phyloP scores from a whole-genome alignment of 371 early-diverging fungal genomes.

The Actinomortierella ambigua region DNA sequence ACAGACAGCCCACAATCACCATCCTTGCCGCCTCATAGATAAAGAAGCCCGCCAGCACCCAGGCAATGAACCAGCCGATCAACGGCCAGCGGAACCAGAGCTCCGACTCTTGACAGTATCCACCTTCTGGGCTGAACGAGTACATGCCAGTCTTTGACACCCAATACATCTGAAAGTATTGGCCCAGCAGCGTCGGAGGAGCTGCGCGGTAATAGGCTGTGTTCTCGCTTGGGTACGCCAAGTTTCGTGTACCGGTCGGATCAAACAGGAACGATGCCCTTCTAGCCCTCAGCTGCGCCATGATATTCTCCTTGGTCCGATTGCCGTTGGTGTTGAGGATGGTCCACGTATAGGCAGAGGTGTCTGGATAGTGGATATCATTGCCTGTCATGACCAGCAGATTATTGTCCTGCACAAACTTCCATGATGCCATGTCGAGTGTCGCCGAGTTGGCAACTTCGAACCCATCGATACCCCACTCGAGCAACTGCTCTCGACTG shows the following conservation, averaged over 20 bases:
- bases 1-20: slow-evolving; percentile 30
- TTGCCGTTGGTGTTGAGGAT: slow-evolving; percentile 57
- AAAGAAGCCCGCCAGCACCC: slow-evolving; percentile 52
- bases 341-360: slow-evolving; percentile 67
- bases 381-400: slow-evolving; percentile 67
- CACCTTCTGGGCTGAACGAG: slow-evolving; percentile 62
- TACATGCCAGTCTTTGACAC: slow-evolving; percentile 68
- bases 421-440: slow-evolving; percentile 65
- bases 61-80: slow-evolving; percentile 69
- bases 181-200: slow-evolving; percentile 59
- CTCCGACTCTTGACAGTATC: slow-evolving; percentile 63
- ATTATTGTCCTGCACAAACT: slow-evolving; percentile 52
- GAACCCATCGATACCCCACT: slow-evolving; percentile 77
- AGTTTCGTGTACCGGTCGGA: slow-evolving; percentile 67
- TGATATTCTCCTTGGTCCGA: slow-evolving; percentile 52
- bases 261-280: slow-evolving; percentile 73
- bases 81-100: slow-evolving; percentile 50
- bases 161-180: slow-evolving; percentile 68
- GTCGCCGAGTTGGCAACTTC: slow-evolving; percentile 69
- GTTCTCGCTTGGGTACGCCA: slow-evolving; percentile 54
- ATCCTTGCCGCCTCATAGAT: slow-evolving; percentile 35
- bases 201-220: slow-evolving; percentile 48
- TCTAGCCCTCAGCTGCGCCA: slow-evolving; percentile 64
- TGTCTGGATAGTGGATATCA: slow-evolving; percentile 71
- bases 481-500: slow-evolving; percentile 60